A percentile compares a stretch with the other conserved stretches of the same genome.
phyloP scores from a whole-genome alignment of 148 eudicot species.

The Diospyros lotus region DNA sequence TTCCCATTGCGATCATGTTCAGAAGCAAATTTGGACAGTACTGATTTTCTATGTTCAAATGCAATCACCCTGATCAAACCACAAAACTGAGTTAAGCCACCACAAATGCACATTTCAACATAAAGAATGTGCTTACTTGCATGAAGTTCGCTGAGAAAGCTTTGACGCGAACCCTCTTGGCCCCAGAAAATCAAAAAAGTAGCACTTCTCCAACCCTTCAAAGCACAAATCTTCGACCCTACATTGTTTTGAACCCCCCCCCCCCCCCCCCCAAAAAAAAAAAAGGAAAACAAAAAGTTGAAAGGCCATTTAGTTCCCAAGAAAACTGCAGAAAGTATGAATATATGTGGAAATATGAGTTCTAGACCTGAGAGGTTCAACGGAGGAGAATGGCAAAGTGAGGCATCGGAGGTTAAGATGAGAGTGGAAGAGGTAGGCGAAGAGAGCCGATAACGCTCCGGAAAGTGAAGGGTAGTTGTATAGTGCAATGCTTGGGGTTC shows the following conservation, averaged over 20 bases:
- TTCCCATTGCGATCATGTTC: constrained; percentile 32
- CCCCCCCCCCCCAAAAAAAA: no score
- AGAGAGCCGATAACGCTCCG: constrained; percentile 82
- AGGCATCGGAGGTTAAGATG: constrained; percentile 58
- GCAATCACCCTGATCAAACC: constrained; percentile 52
- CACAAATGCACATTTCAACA: constrained; percentile 1
- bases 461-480: constrained; percentile 91
- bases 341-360: background rate
- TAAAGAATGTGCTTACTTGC: constrained; percentile 49
- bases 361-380: constrained; percentile 60
- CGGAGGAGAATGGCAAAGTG: constrained; percentile 75
- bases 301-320: background rate
- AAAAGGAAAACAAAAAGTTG: background rate
- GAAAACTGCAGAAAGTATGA: background rate
- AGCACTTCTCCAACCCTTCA: constrained; percentile 69
- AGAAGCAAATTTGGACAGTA: constrained; percentile 31
- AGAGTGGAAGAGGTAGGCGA: constrained; percentile 68
- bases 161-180: constrained; percentile 57
- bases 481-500: constrained; percentile 49
- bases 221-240: constrained; percentile 69
- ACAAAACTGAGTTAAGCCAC: background rate
- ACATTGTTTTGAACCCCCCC: background rate
- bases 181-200: constrained; percentile 82
- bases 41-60: constrained; percentile 67
- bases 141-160: constrained; percentile 47